Conservation (phyloP, 148 eudicot genomes). For the Polygonum maritimum region DNA sequence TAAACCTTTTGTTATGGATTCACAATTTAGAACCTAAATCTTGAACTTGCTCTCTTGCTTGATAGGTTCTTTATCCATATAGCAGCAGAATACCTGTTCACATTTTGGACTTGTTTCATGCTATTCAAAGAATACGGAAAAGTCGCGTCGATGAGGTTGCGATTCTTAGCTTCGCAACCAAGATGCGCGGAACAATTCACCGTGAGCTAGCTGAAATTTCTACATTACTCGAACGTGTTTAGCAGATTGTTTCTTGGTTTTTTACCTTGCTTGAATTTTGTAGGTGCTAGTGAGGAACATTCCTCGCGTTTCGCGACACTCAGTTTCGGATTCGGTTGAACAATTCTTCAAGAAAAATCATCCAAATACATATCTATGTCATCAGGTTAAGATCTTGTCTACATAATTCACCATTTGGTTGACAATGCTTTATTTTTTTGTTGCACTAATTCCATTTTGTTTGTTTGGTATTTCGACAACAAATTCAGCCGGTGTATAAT, state of each 20-base stretch:
- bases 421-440: neutral
- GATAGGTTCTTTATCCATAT: constrained; percentile 86
- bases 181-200: constrained; percentile 81
- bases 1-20: neutral
- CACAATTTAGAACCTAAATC: neutral
- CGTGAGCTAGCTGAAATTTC: constrained; percentile 24
- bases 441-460: neutral
- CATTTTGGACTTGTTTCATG: constrained; percentile 91
- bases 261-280: constrained; percentile 2
- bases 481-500: constrained; percentile 70
- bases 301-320: constrained; percentile 57
- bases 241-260: neutral
- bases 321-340: constrained; percentile 75
- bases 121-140: constrained; percentile 82
- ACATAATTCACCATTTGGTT: neutral
- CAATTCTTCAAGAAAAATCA: constrained; percentile 76
- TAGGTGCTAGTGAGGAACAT: constrained; percentile 89
- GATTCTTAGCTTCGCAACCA: constrained; percentile 65
- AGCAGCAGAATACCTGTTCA: constrained; percentile 68
- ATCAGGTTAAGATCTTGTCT: constrained; percentile 45
- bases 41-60: neutral
- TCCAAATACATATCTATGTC: constrained; percentile 69
- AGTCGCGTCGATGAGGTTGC: constrained; percentile 71
- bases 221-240: neutral
- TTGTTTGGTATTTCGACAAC: neutral